A percentile compares a stretch with the other conserved stretches of the same genome.
Conservation (phyloP, 192 early-diverging fungal species). For the Thamnidium elegans region DNA sequence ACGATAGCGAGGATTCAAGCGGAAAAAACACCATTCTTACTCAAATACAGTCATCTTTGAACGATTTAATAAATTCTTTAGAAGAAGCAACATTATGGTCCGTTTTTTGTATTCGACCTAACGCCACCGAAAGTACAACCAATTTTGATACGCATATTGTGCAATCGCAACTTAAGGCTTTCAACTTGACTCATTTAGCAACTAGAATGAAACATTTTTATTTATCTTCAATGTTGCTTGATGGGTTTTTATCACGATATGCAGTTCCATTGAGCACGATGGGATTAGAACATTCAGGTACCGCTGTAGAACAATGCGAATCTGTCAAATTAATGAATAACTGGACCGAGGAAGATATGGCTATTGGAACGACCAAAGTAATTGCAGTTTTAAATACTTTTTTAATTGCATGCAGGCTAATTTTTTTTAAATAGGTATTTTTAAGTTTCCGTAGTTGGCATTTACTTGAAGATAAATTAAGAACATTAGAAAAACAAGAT, state of each 20-base stretch:
- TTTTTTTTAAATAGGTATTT: conserved; percentile 48
- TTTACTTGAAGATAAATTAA: conserved; percentile 77
- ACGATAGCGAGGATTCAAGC: neutral
- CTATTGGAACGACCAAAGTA: conserved; percentile 50
- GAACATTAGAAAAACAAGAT: conserved; percentile 61
- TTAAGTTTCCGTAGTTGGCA: conserved; percentile 78
- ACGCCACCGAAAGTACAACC: conserved; percentile 53
- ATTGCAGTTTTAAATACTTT: neutral
- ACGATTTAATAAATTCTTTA: conserved; percentile 76
- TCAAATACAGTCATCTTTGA: conserved; percentile 59
- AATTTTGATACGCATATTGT: conserved; percentile 67
- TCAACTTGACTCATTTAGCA: conserved; percentile 65
- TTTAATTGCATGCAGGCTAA: no score
- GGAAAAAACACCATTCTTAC: conserved; percentile 38
- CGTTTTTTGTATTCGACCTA: conserved; percentile 74
- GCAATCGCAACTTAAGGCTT: conserved; percentile 62
- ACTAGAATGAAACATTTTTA: conserved; percentile 64
- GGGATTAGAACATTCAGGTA: conserved; percentile 27
- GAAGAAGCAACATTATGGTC: conserved; percentile 78
- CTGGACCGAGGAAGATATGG: conserved; percentile 47
- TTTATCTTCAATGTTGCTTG: conserved; percentile 58
- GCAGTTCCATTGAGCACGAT: conserved; percentile 8
- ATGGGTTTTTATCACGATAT: conserved; percentile 73
- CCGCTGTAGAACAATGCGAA: conserved; percentile 32
- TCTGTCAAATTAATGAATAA: conserved; percentile 35